Evolutionary conservation across 345 rosid species (phyloP).

Genomic region (Eutrema yunnanense): DNA sequence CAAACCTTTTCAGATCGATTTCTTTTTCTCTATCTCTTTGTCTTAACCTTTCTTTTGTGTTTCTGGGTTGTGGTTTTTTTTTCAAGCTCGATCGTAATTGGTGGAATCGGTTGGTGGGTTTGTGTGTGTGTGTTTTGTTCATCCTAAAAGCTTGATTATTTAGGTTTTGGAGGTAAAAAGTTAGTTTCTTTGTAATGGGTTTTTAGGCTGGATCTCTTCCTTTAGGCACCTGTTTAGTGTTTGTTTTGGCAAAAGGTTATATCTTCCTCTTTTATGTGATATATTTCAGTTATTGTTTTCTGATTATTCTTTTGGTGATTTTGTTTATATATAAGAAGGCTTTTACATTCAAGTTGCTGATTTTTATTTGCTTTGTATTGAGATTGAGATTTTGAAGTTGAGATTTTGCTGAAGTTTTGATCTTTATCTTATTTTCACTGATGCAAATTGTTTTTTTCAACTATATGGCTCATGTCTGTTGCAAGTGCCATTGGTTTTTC

Average conservation of each 20-base stretch:
- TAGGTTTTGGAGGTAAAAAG: neutral
- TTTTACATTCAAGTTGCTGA: neutral
- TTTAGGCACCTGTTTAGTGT: constrained; percentile 4
- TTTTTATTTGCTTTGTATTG: neutral
- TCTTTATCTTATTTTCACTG: constrained; percentile 3
- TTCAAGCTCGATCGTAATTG: neutral
- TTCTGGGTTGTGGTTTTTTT: neutral
- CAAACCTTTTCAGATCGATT: constrained; percentile 22
- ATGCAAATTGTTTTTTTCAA: neutral
- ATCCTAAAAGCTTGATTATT: neutral
- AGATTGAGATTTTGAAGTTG: neutral
- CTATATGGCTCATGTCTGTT: neutral
- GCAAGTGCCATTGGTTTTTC: neutral
- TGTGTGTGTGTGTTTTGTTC: neutral
- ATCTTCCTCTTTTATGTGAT: neutral
- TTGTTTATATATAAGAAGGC: neutral
- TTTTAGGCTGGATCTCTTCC: constrained; percentile 20
- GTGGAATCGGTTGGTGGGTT: constrained; percentile 19
- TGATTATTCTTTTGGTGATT: neutral
- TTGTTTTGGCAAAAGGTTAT: neutral
- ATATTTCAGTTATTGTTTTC: neutral
- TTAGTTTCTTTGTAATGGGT: neutral
- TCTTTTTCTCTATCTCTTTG: neutral
- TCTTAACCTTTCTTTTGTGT: neutral
- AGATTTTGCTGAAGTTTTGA: neutral